These are phyloP conservation scores for Calophaca sinica DNA, from an alignment of 306 rosid genomes.

Conservation along the genomic window DNA sequence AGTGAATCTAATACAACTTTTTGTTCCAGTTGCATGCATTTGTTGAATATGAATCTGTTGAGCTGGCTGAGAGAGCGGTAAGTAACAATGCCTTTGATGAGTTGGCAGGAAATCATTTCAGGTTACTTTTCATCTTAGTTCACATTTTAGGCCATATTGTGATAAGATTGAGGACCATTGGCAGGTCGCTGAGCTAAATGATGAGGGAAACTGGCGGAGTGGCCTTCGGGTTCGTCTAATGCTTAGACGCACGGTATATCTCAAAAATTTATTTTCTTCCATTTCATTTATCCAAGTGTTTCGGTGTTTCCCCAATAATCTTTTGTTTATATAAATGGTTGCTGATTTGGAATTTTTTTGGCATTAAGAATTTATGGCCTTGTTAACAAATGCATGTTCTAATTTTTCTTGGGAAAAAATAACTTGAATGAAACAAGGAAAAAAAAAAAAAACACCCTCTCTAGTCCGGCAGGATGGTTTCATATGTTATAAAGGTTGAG, in stretches of 20 bases:
- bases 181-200: constrained; percentile 90
- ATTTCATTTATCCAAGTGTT: constrained; percentile 19
- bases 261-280: neutral
- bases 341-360: constrained; percentile 9
- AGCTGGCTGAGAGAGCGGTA: constrained; percentile 96
- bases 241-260: constrained; percentile 71
- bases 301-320: neutral
- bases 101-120: constrained; percentile 36
- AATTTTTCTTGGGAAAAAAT: neutral
- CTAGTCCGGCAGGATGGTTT: constrained; percentile 34
- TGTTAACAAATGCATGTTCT: constrained; percentile 10
- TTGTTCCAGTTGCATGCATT: constrained; percentile 94
- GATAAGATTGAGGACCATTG: constrained; percentile 46
- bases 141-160: constrained; percentile 29
- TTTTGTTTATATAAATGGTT: neutral
- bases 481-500: constrained; percentile 1
- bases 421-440: constrained; percentile 31
- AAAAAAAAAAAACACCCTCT: neutral
- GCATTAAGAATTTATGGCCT: constrained; percentile 11
- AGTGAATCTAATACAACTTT: constrained; percentile 49
- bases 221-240: constrained; percentile 90
- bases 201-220: constrained; percentile 93
- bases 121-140: constrained; percentile 34
- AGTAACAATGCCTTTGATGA: constrained; percentile 52
- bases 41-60: constrained; percentile 93